Conservation (phyloP, 148 eudicot genomes). For the Diospyros lotus region DNA sequence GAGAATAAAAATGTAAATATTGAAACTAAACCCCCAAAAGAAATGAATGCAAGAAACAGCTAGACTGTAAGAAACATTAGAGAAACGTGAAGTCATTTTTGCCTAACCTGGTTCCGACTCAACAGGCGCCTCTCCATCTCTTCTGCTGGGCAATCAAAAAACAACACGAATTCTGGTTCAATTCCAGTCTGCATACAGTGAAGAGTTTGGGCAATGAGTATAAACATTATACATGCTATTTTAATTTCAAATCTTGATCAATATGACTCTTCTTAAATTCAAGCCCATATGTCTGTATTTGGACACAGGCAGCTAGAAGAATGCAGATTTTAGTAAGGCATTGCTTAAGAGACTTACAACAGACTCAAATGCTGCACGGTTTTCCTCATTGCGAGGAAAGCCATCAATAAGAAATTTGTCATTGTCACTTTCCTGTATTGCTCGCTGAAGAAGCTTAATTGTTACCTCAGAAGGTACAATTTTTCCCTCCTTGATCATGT, state of each 20-base stretch:
- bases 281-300: constrained; percentile 3
- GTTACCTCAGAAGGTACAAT: constrained; percentile 88
- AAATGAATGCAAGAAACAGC: not conserved
- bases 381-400: constrained; percentile 83
- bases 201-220: not conserved
- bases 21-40: too few species aligned
- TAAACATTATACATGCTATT: not conserved
- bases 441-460: constrained; percentile 61
- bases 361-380: constrained; percentile 66
- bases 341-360: constrained; percentile 45
- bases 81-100: constrained; percentile 6
- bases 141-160: constrained; percentile 74
- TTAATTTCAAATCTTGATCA: not conserved
- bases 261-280: not conserved
- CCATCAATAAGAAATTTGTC: constrained; percentile 84
- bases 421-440: constrained; percentile 54
- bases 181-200: constrained; percentile 59
- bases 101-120: constrained; percentile 65
- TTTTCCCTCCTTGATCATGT: constrained; percentile 80
- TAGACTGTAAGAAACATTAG: not conserved
- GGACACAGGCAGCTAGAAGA: not conserved
- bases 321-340: too few species aligned
- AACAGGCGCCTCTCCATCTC: constrained; percentile 86
- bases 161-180: constrained; percentile 62
- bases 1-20: not conserved